Conservation (phyloP, 1,284 basidiomycete genomes). For the Moesziomyces antarcticus region DNA sequence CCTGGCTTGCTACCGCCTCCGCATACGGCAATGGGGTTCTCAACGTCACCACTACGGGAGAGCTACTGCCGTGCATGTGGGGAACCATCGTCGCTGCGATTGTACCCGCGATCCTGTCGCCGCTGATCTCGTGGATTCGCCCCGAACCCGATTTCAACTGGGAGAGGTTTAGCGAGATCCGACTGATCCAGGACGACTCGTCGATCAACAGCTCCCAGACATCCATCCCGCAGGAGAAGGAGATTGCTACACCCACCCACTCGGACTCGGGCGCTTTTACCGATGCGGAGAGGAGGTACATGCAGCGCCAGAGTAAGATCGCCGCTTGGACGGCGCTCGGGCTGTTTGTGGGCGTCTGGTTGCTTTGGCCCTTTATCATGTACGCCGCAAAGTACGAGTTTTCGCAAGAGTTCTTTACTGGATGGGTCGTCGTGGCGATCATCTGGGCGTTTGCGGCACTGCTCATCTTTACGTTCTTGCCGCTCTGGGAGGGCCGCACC, state of each 20-base stretch:
- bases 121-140: slow-evolving; percentile 25
- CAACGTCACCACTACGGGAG: slow-evolving; percentile 33
- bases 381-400: slow-evolving; percentile 64
- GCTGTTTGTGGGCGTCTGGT: slow-evolving; percentile 58
- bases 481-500: slow-evolving; percentile 29
- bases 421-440: slow-evolving; percentile 61
- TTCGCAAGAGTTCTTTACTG: slow-evolving; percentile 53
- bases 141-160: slow-evolving; percentile 49
- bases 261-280: slow-evolving; percentile 9
- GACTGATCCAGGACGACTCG: slow-evolving; percentile 35
- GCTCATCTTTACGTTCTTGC: slow-evolving; percentile 44
- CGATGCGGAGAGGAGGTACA: slow-evolving; percentile 22
- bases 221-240: too few relatives aligned
- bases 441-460: slow-evolving; percentile 58
- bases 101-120: slow-evolving; percentile 43
- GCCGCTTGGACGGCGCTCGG: slow-evolving; percentile 23
- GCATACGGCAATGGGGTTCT: slow-evolving; percentile 48
- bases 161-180: slow-evolving; percentile 48
- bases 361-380: slow-evolving; percentile 64
- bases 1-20: slow-evolving; percentile 59
- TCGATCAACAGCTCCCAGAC: slow-evolving; percentile 2
- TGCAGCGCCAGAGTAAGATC: slow-evolving; percentile 23
- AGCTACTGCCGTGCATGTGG: slow-evolving; percentile 58
- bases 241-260: not conserved
- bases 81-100: slow-evolving; percentile 56